Conservation (phyloP, 208 protist genomes). For the Leishmania aethiopica region DNA sequence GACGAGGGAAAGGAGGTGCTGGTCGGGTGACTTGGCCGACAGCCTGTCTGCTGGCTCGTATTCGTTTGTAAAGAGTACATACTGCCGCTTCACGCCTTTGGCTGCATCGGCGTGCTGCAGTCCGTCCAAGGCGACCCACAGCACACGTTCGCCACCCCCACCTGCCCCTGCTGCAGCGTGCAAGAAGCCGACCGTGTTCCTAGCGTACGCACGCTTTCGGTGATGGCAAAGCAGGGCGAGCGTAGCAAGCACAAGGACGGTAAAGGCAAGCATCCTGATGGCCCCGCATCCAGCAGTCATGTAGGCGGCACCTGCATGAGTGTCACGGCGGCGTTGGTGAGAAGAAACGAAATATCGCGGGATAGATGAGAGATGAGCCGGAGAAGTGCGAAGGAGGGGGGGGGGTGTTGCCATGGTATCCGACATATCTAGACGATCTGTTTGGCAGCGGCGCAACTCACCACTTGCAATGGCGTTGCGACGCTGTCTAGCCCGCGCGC, state of each 20-base stretch:
- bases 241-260: slow-evolving; percentile 11
- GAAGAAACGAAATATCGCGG: not conserved
- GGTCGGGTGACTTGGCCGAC: not conserved
- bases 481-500: not conserved
- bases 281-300: not conserved
- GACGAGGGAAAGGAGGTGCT: slow-evolving; percentile 37
- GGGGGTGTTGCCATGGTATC: not conserved
- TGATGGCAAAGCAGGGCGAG: slow-evolving; percentile 30
- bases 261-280: slow-evolving; percentile 8
- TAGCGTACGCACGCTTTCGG: slow-evolving; percentile 24
- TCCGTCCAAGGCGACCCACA: slow-evolving; percentile 91
- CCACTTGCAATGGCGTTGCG: not conserved
- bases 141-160: slow-evolving; percentile 96
- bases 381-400: not conserved
- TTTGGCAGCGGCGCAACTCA: not conserved
- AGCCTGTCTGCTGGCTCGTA: slow-evolving; percentile 14
- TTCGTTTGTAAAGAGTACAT: slow-evolving; percentile 65
- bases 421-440: not conserved
- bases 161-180: slow-evolving; percentile 92
- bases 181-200: slow-evolving; percentile 84
- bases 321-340: not conserved
- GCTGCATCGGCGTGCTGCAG: slow-evolving; percentile 58
- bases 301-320: not conserved
- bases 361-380: not conserved
- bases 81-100: slow-evolving; percentile 40